phyloP scores from a whole-genome alignment of 257 asterid species.

The Solanum okadae region DNA sequence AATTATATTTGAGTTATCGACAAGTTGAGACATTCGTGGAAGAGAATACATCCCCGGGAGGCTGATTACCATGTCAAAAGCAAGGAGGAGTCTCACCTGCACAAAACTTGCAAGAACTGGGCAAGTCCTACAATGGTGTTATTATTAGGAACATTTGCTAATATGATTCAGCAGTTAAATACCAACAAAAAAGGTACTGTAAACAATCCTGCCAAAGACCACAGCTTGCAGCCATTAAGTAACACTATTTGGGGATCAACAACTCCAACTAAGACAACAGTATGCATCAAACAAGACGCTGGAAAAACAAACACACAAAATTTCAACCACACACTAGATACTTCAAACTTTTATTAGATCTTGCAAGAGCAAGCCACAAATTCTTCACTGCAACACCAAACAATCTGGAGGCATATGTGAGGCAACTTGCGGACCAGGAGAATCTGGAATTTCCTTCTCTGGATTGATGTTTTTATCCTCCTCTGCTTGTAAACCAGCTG shows the following conservation, averaged over 20 bases:
- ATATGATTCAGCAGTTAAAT: background rate
- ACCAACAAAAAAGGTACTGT: background rate
- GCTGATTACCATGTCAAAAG: constrained; percentile 49
- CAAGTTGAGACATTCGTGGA: background rate
- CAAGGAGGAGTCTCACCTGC: constrained; percentile 39
- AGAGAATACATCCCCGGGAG: constrained; percentile 28
- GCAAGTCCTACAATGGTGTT: constrained; percentile 1
- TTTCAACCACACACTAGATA: background rate
- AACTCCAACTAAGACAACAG: background rate
- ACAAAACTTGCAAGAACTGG: background rate
- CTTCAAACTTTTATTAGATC: background rate
- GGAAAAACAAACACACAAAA: background rate
- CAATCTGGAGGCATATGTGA: constrained; percentile 37
- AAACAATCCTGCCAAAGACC: background rate
- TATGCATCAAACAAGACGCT: background rate
- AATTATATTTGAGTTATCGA: background rate
- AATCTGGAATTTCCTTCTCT: constrained; percentile 15
- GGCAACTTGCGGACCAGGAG: constrained; percentile 20
- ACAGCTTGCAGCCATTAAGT: background rate
- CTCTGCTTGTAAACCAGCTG: constrained; percentile 27
- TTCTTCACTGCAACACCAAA: constrained; percentile 26
- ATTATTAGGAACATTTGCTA: background rate
- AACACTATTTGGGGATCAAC: background rate
- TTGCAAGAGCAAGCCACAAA: background rate
- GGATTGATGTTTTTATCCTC: constrained; percentile 1